phyloP scores from a whole-genome alignment of 129 eudicot genomes.

The Centaurea solstitialis region DNA sequence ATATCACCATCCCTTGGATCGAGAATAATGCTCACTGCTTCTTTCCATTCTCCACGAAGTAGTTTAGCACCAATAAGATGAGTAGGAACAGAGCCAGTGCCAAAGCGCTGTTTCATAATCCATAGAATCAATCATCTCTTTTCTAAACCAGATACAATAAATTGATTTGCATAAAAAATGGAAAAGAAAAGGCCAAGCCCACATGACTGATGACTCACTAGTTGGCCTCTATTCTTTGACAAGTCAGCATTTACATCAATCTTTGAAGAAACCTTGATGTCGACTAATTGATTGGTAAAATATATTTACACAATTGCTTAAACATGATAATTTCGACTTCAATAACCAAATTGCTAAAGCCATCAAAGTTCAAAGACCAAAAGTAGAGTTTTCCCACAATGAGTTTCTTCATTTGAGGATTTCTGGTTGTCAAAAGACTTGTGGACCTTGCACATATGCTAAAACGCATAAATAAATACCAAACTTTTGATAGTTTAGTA shows the following conservation, averaged over 20 bases:
- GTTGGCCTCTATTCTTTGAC: neutral
- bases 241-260: neutral
- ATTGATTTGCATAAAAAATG: neutral
- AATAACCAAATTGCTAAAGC: neutral
- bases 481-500: neutral
- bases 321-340: neutral
- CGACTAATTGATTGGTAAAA: neutral
- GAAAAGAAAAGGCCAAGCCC: neutral
- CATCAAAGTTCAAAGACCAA: neutral
- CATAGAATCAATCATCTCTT: conserved; percentile 1
- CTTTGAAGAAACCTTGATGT: neutral
- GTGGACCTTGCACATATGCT: neutral
- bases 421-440: neutral
- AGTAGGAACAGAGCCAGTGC: conserved; percentile 89
- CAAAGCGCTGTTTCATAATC: conserved; percentile 68
- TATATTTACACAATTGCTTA: neutral
- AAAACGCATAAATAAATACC: neutral
- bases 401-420: neutral
- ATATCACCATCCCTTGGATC: conserved; percentile 99
- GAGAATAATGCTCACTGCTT: conserved; percentile 81
- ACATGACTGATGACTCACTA: too few relatives aligned
- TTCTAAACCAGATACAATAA: neutral
- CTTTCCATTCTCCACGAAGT: conserved; percentile 87
- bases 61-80: conserved; percentile 87
- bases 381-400: neutral